These are phyloP conservation scores for Parathielavia hyrcaniae DNA, from an alignment of 495 filamentous ascomycete genomes.

Conservation along the genomic window DNA sequence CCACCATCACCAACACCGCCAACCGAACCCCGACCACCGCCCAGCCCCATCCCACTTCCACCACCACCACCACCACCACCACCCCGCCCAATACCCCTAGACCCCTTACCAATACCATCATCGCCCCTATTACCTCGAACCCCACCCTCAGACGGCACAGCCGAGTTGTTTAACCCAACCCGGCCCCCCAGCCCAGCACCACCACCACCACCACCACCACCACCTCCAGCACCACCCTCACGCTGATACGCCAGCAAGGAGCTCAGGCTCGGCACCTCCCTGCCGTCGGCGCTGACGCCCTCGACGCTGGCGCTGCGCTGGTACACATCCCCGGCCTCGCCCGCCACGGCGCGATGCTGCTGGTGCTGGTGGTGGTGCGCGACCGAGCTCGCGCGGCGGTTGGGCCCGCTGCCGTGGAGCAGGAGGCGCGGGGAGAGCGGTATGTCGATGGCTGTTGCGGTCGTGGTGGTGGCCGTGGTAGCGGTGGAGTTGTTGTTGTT, in stretches of 20 bases:
- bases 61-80: neutral
- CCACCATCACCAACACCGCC: neutral
- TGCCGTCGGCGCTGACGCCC: conserved; percentile 50
- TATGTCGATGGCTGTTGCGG: conserved; percentile 32
- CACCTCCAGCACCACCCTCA: neutral
- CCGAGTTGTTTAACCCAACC: too few species aligned
- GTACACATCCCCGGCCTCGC: conserved; percentile 56
- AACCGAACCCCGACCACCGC: neutral
- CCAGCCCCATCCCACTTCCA: neutral
- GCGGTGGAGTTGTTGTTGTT: neutral
- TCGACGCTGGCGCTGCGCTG: conserved; percentile 74
- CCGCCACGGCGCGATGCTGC: conserved; percentile 48
- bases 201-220: neutral
- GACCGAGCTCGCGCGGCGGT: conserved; percentile 68
- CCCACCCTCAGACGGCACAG: neutral
- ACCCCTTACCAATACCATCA: neutral
- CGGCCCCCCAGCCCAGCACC: neutral
- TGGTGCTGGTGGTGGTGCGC: conserved; percentile 42
- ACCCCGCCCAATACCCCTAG: neutral
- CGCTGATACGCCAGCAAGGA: conserved; percentile 46
- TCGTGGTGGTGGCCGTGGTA: conserved; percentile 50
- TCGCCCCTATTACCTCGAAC: too few species aligned
- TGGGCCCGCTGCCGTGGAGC: conserved; percentile 7
- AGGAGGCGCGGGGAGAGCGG: conserved; percentile 56
- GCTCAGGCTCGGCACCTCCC: conserved; percentile 53